Conservation (phyloP, 306 rosid species). For the Castanea mollissima region DNA sequence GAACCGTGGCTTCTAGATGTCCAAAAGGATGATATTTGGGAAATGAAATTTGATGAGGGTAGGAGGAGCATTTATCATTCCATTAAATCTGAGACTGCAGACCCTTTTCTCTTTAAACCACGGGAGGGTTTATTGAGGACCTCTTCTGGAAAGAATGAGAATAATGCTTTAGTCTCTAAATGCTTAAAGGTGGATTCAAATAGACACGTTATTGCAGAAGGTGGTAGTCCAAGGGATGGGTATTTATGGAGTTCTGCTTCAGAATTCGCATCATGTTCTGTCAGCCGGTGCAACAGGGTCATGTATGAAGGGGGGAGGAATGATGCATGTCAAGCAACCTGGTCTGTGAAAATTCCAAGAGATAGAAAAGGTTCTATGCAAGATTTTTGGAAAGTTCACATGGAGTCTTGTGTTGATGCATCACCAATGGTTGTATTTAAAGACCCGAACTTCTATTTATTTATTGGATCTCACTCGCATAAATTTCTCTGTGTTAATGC, state of each 20-base stretch:
- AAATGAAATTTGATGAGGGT: slow-evolving; percentile 22
- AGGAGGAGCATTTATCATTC: slow-evolving; percentile 23
- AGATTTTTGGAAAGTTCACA: slow-evolving; percentile 68
- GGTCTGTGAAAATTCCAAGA: slow-evolving; percentile 41
- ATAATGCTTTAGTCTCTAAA: slow-evolving; percentile 39
- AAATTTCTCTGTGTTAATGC: slow-evolving; percentile 80
- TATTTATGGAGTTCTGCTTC: slow-evolving; percentile 48
- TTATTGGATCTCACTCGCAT: slow-evolving; percentile 87
- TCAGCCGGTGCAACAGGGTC: slow-evolving; percentile 80
- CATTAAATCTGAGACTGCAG: slow-evolving; percentile 28
- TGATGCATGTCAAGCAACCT: slow-evolving; percentile 28
- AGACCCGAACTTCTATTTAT: slow-evolving; percentile 53
- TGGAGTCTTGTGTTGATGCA: slow-evolving; percentile 95
- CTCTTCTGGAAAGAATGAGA: slow-evolving; percentile 26
- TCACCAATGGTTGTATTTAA: slow-evolving; percentile 73
- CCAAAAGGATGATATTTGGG: slow-evolving; percentile 36
- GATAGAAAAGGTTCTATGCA: slow-evolving; percentile 43
- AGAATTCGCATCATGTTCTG: slow-evolving; percentile 46
- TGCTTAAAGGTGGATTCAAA: slow-evolving; percentile 41
- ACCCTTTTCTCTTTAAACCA: slow-evolving; percentile 24
- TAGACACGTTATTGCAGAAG: slow-evolving; percentile 26
- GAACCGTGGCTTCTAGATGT: slow-evolving; percentile 38
- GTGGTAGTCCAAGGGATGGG: slow-evolving; percentile 14
- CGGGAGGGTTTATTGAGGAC: slow-evolving; percentile 19
- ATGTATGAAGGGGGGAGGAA: slow-evolving; percentile 33